Evolutionary conservation across 331 rosid species (phyloP).

Genomic region (Erythrophleum ivorense): DNA sequence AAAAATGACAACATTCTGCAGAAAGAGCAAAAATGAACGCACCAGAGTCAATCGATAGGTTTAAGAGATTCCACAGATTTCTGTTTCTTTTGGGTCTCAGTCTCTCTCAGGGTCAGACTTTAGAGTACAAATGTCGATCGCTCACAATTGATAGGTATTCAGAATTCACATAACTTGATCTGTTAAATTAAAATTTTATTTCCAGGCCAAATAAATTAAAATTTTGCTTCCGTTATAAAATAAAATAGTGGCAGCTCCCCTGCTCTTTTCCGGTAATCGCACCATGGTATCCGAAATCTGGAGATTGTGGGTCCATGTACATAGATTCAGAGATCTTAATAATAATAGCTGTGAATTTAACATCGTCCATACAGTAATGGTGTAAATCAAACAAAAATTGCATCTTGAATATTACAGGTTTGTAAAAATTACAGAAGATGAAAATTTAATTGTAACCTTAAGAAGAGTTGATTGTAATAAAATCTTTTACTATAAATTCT

Average conservation of each 20-base stretch:
- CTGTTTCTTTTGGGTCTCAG: not conserved
- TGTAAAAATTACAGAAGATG: too few relatives aligned
- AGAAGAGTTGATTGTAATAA: too few relatives aligned
- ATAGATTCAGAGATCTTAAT: not conserved
- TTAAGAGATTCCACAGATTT: conserved; percentile 42
- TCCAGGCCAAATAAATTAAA: not conserved
- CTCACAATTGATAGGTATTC: conserved; percentile 47
- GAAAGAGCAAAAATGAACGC: conserved; percentile 28
- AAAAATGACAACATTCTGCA: not conserved
- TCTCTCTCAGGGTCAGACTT: not conserved
- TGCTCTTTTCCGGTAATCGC: too few relatives aligned
- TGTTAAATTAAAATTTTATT: not conserved
- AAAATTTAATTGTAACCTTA: too few relatives aligned
- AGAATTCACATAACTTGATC: not conserved
- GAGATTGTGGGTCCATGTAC: not conserved
- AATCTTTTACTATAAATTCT: too few relatives aligned
- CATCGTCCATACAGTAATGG: not conserved
- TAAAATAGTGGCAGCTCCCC: not conserved
- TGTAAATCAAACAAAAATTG: too few relatives aligned
- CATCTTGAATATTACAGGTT: too few relatives aligned
- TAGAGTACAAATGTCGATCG: not conserved
- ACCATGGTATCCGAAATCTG: not conserved
- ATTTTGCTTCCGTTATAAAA: not conserved
- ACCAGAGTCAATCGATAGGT: conserved; percentile 44
- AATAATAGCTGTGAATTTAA: not conserved